Base-by-base conservation (phyloP, 192 early-diverging fungal species). In the Backusella tuberculispora region DNA sequence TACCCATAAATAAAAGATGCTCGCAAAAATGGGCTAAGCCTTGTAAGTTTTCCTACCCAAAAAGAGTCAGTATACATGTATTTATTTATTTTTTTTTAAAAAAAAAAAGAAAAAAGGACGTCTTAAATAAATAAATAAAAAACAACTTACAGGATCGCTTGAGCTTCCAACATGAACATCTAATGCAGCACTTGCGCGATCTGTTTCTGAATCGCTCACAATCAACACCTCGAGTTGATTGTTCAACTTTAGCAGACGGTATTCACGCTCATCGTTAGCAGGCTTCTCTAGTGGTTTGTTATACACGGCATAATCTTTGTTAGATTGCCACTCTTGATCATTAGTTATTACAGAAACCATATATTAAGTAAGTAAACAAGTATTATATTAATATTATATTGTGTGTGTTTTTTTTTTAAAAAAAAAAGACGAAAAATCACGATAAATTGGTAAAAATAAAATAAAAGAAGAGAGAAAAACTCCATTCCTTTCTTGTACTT, bases 1-100 rank as follows among this genome's bases (percentile, higher is more conserved):
- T 89, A 4, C 90, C 92, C 83, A 89, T 83, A 72, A 89, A 91
- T 15, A 92, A 74, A 60, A 92, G 69, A 73, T 93, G 92, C 75
- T 92, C 90, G 71, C 88, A 84, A 60, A 90, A 92, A 65, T 94
- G 91, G 0, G 91, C 91, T 15, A 94, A 80, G 0, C 91, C 91
- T 60, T 78, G 85, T 17, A 92, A 68, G 45, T 87, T 75, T 26
- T 86, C 81, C 83, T 89, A 74, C 6, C 38, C 37, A 67, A 68
- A 70, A 72, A 37, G 60, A 66, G 21, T 47, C 9, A 38, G 38
- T 21, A 6, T 21, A 7, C 15, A 29, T 14, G 14, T 15, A 65
- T 38, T 63, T 63, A 13, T 24, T 63, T n/a, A n/a, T n/a, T n/a
- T n/a, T n/a, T n/a, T n/a, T n/a, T n/a, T n/a, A n/a, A n/a, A n/a